Evolutionary conservation across 1,284 basidiomycete species (phyloP).

Genomic region (Fereydounia khargensis): DNA sequence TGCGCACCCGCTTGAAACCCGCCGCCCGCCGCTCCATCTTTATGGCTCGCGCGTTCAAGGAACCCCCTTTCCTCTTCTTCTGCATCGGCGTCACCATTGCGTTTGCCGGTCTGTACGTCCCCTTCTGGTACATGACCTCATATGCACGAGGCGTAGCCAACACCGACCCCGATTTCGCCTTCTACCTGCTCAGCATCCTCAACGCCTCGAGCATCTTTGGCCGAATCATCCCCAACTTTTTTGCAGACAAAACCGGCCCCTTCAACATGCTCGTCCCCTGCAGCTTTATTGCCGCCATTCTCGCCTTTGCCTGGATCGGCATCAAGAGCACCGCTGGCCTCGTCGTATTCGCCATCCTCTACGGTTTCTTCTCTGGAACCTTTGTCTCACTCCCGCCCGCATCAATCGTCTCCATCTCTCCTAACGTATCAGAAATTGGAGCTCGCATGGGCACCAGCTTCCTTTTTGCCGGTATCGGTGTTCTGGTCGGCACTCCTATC

Average conservation of each 20-base stretch:
- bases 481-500: conserved; percentile 26
- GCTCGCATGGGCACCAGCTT: conserved; percentile 31
- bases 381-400: conserved; percentile 40
- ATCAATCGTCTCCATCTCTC: conserved; percentile 19
- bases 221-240: conserved; percentile 53
- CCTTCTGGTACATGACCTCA: conserved; percentile 30
- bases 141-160: no score
- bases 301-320: conserved; percentile 37
- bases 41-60: no score
- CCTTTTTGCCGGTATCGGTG: conserved; percentile 26
- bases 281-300: conserved; percentile 40
- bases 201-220: conserved; percentile 48
- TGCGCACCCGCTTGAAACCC: background rate
- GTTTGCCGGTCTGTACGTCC: conserved; percentile 42
- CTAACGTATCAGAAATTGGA: conserved; percentile 25
- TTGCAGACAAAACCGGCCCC: conserved; percentile 54
- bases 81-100: conserved; percentile 19
- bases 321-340: conserved; percentile 18
- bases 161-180: conserved; percentile 11
- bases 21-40: conserved; percentile 1
- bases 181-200: conserved; percentile 40
- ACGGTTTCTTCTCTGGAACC: conserved; percentile 39
- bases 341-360: conserved; percentile 27
- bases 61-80: conserved; percentile 26
- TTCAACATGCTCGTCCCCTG: conserved; percentile 56